These are phyloP conservation scores for Lachnellula hyalina DNA, from an alignment of 2,329 filamentous ascomycete species.

Conservation along the genomic window DNA sequence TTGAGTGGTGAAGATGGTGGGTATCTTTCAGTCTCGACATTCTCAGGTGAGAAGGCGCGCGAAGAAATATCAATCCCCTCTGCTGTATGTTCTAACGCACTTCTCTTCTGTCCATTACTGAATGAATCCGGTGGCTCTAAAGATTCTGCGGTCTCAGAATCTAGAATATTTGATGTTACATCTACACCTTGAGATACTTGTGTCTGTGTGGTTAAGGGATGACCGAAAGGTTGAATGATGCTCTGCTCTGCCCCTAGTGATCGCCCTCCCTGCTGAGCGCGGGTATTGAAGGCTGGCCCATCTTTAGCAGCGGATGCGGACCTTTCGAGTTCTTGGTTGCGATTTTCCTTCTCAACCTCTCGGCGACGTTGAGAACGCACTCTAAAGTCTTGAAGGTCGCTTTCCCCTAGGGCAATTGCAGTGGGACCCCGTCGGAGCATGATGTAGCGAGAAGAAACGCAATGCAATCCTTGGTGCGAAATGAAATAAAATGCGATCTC, in stretches of 20 bases:
- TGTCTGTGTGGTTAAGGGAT: not conserved
- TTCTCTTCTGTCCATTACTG: not conserved
- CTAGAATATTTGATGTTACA: not conserved
- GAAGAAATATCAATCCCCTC: not conserved
- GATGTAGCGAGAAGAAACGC: not conserved
- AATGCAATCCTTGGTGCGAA: not conserved
- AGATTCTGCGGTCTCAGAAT: not conserved
- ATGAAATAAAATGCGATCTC: not conserved
- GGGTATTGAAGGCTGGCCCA: not conserved
- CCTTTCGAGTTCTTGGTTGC: slow-evolving; percentile 2
- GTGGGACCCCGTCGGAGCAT: slow-evolving; percentile 28
- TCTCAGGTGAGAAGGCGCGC: slow-evolving; percentile 1
- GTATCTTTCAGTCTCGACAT: not conserved
- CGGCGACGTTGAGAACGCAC: slow-evolving; percentile 13
- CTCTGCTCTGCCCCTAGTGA: not conserved
- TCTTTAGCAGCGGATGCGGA: slow-evolving; percentile 2
- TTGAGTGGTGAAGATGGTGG: slow-evolving; percentile 16
- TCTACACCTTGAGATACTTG: not conserved
- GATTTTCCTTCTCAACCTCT: slow-evolving; percentile 4
- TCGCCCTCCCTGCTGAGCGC: not conserved
- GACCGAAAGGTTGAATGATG: not conserved
- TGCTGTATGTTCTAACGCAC: not conserved
- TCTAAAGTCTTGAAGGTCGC: slow-evolving; percentile 25
- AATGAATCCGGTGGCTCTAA: not conserved
- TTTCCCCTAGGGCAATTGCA: slow-evolving; percentile 19